Evolutionary conservation across 2,329 filamentous ascomycete species (phyloP).

Genomic region (Sphaerostilbella broomeana): DNA sequence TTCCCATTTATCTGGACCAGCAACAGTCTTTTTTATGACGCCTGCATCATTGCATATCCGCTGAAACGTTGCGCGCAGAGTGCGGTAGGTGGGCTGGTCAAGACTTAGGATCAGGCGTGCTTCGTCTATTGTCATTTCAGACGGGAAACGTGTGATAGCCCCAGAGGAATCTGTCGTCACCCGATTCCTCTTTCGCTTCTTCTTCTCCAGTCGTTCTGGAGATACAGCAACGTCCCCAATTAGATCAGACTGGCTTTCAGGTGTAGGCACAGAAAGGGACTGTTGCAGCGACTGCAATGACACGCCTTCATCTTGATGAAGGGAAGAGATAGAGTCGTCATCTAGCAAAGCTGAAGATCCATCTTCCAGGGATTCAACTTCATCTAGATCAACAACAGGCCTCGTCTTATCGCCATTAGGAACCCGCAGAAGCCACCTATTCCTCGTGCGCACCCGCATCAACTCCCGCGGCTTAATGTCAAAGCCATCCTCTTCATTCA

Average conservation of each 20-base stretch:
- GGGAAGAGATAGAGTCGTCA: neutral
- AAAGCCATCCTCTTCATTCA: slow-evolving; percentile 65
- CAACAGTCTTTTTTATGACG: slow-evolving; percentile 69
- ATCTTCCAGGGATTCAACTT: slow-evolving; percentile 14
- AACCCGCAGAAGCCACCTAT: slow-evolving; percentile 60
- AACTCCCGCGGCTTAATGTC: slow-evolving; percentile 65
- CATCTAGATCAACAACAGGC: slow-evolving; percentile 10
- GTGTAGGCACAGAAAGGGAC: neutral
- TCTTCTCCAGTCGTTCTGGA: slow-evolving; percentile 20
- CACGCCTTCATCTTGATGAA: neutral
- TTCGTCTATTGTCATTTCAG: slow-evolving; percentile 75
- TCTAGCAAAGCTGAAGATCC: slow-evolving; percentile 10
- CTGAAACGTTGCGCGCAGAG: slow-evolving; percentile 61
- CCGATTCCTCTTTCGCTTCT: slow-evolving; percentile 61
- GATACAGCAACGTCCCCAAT: slow-evolving; percentile 1
- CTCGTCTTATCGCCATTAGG: slow-evolving; percentile 51
- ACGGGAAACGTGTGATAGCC: slow-evolving; percentile 68
- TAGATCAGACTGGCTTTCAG: neutral
- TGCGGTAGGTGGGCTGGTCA: slow-evolving; percentile 55
- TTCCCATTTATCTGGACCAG: slow-evolving; percentile 68
- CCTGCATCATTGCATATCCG: slow-evolving; percentile 60
- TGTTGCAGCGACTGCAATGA: neutral
- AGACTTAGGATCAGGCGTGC: slow-evolving; percentile 64
- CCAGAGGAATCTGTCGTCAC: slow-evolving; percentile 61
- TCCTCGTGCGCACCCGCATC: slow-evolving; percentile 60